Conservation (phyloP, 202 grass and related monocot species). For the Dendrocalamus latiflorus region DNA sequence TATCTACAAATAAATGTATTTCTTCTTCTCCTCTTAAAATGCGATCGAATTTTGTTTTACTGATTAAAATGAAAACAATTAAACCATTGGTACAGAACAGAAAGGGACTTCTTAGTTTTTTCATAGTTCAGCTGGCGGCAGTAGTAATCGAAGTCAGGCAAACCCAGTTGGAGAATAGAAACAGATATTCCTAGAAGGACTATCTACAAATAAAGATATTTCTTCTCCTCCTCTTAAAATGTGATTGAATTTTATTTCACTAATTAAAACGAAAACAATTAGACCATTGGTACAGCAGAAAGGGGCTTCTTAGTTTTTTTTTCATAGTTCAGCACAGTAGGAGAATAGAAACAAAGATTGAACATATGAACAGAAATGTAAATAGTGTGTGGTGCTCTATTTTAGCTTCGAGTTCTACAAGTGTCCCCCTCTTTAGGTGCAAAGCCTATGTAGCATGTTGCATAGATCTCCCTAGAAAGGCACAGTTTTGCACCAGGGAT, state of each 20-base stretch:
- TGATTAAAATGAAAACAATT: not conserved
- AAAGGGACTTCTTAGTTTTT: not conserved
- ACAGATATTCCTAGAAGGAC: not conserved
- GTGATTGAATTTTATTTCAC: not conserved
- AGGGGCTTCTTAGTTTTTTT: not conserved
- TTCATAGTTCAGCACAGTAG: not conserved
- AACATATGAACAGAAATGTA: not conserved
- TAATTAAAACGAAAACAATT: not conserved
- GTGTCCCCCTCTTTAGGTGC: not conserved
- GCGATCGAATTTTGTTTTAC: not conserved
- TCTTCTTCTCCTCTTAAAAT: not conserved
- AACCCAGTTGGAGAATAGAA: not conserved
- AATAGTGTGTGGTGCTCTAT: not conserved
- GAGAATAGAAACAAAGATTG: not conserved
- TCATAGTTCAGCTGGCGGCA: not conserved
- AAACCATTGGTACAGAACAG: not conserved
- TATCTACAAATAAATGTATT: not conserved
- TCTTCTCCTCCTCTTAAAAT: not conserved
- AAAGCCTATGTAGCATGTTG: not conserved
- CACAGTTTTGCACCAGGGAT: not conserved
- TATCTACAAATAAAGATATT: not conserved
- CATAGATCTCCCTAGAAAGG: not conserved
- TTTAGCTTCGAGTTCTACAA: not conserved
- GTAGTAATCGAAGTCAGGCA: not conserved
- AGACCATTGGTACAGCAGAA: not conserved